phyloP scores from a whole-genome alignment of 2,329 filamentous ascomycete genomes.

The Nemania diffusa region DNA sequence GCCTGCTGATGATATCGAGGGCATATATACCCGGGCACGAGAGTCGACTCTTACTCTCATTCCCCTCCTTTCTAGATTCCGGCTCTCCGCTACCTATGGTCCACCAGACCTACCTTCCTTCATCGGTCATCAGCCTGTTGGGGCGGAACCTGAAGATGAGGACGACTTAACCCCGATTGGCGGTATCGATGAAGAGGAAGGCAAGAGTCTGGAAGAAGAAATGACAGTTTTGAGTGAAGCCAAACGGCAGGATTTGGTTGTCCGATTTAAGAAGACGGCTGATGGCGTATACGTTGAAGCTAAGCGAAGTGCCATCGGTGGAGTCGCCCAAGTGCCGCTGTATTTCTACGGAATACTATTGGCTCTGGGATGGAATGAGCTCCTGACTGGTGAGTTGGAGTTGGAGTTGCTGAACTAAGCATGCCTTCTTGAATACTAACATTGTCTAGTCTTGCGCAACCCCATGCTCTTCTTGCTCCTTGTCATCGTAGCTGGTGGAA shows the following conservation, averaged over 20 bases:
- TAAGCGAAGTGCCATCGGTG: conserved; percentile 94
- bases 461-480: conserved; percentile 92
- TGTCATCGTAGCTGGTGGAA: conserved; percentile 77
- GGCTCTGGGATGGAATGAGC: conserved; percentile 98
- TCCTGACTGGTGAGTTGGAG: conserved; percentile 90
- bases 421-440: conserved; percentile 34
- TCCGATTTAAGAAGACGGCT: conserved; percentile 97
- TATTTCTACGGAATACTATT: conserved; percentile 94
- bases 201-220: conserved; percentile 94
- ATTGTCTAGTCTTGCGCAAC: conserved; percentile 81
- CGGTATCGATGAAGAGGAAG: conserved; percentile 92
- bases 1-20: conserved; percentile 96
- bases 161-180: conserved; percentile 90
- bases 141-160: conserved; percentile 83
- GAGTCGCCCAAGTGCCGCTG: conserved; percentile 90
- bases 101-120: conserved; percentile 86
- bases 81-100: conserved; percentile 76
- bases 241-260: conserved; percentile 89
- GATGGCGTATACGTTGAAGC: conserved; percentile 98
- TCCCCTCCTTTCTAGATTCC: conserved; percentile 87
- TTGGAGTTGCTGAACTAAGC: conserved; percentile 21
- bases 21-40: conserved; percentile 88
- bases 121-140: conserved; percentile 80
- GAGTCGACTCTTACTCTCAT: conserved; percentile 93
- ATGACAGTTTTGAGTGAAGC: conserved; percentile 92